Evolutionary conservation across 2,329 filamentous ascomycete genomes (phyloP), one percentile per base, ranked within the genome.

Genomic region (Xenosphaeropsis pyriputrescens): DNA sequence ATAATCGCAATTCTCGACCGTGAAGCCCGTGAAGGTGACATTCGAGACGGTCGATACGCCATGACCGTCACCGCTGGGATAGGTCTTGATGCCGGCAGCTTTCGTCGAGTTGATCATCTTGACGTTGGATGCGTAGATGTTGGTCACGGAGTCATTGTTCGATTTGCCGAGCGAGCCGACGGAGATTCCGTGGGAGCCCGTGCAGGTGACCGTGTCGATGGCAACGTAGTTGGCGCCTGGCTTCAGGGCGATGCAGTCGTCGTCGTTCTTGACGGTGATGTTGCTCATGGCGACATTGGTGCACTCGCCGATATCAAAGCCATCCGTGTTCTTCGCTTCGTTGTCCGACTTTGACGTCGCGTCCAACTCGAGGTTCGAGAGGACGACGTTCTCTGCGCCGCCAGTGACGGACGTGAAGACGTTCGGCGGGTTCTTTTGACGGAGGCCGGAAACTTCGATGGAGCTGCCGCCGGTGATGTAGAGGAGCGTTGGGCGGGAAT

Each of bases 61-160:
- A 40, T 65, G 54, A 5, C 38, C 41, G 2, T 46, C 46, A 2
- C 61, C 60, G 12, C 51, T 53, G 0, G 61, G 60, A 40, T 65
- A 65, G 2, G 59, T 50, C 45, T 67, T 67, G 45, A 67, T 65
- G 0, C 64, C 63, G 1, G 54, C 60, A 1, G 63, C 63, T 41
- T 67, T 66, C 19, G 56, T 58, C 2, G 55, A 62, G 16, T 53
- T 47, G 18, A 59, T 50, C 61, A 66, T 63, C 6, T 44, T 55
- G 1, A 57, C 59, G 7, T 56, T 53, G 11, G 50, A 50, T 16
- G 65, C 59, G 29, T 60, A 58, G 17, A 65, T 44, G 38, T 67
- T 64, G 36, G 55, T 45, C 13, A 68, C 64, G 0, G 50, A 53
- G 41, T 67, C 63, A 4, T 44, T 43, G 6, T 47, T 48, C 6